phyloP scores from a whole-genome alignment of 2,329 filamentous ascomycete genomes.

The Apiospora saccharicola region DNA sequence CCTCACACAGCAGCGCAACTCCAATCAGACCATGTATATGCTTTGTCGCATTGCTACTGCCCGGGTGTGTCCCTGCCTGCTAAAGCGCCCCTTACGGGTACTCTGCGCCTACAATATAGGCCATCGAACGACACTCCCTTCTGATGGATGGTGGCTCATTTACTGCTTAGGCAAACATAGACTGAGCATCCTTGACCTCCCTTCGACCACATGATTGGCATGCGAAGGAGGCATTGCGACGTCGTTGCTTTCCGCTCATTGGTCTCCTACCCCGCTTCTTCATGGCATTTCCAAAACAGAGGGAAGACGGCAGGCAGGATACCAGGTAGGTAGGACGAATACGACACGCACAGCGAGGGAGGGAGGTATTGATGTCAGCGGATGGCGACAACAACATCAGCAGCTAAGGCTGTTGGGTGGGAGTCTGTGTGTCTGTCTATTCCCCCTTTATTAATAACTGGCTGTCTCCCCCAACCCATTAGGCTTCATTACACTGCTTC shows the following conservation, averaged over 20 bases:
- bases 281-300: constrained; percentile 12
- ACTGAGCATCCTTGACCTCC: constrained; percentile 5
- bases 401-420: not conserved
- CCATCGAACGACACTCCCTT: not conserved
- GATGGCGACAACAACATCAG: not conserved
- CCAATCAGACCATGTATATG: constrained; percentile 13
- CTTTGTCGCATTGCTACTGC: constrained; percentile 10
- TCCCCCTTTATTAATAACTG: constrained; percentile 19
- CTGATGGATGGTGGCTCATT: constrained; percentile 17
- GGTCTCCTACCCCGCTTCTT: constrained; percentile 7
- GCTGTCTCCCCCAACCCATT: constrained; percentile 6
- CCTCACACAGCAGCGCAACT: not conserved
- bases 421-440: not conserved
- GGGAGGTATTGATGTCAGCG: not conserved
- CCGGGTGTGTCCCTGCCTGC: not conserved
- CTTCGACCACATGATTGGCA: constrained; percentile 4
- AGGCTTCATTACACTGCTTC: not conserved
- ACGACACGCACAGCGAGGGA: not conserved
- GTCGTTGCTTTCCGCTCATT: not conserved
- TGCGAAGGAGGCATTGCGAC: constrained; percentile 12
- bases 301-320: not conserved
- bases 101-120: constrained; percentile 10
- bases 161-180: constrained; percentile 4
- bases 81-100: not conserved
- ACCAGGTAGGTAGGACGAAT: not conserved